phyloP scores from a whole-genome alignment of 768 basidiomycete species.

The Boletales sp. region DNA sequence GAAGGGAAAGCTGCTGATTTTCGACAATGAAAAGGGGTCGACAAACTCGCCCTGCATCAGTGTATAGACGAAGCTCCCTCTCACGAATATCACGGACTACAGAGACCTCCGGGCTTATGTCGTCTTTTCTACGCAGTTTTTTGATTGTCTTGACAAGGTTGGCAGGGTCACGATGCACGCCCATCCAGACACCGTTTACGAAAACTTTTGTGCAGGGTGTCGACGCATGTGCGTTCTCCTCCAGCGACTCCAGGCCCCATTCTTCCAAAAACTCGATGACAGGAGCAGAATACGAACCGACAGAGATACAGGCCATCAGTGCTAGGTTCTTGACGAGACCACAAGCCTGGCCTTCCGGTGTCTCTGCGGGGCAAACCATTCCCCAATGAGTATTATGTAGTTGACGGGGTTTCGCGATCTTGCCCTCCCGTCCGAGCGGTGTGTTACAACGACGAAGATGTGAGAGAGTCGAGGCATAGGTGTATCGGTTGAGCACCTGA shows the following conservation, averaged over 20 bases:
- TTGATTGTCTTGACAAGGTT: slow-evolving; percentile 92
- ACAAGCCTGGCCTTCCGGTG: slow-evolving; percentile 99
- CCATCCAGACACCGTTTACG: slow-evolving; percentile 99
- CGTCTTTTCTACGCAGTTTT: slow-evolving; percentile 87
- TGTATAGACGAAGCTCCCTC: slow-evolving; percentile 89
- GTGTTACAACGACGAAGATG: slow-evolving; percentile 98
- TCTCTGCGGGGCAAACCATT: slow-evolving; percentile 99
- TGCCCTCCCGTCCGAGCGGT: slow-evolving; percentile 95
- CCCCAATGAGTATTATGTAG: slow-evolving; percentile 99
- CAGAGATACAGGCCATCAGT: slow-evolving; percentile 96
- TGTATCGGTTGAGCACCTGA: slow-evolving; percentile 97
- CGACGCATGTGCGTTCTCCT: slow-evolving; percentile 85
- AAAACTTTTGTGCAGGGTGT: slow-evolving; percentile 94
- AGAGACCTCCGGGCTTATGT: slow-evolving; percentile 94
- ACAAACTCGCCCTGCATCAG: slow-evolving; percentile 95
- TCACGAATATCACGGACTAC: slow-evolving; percentile 98
- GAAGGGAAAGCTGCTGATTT: slow-evolving; percentile 77
- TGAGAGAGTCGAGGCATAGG: slow-evolving; percentile 96
- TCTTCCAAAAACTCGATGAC: slow-evolving; percentile 98
- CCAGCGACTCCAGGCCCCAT: slow-evolving; percentile 94
- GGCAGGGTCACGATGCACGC: slow-evolving; percentile 92
- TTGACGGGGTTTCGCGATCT: slow-evolving; percentile 99
- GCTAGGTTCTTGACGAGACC: slow-evolving; percentile 98
- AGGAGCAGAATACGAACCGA: slow-evolving; percentile 92
- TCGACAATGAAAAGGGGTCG: slow-evolving; percentile 97